Evolutionary conservation across 805 yeast species (phyloP).

Genomic region (Scheffersomyces amazonensis): DNA sequence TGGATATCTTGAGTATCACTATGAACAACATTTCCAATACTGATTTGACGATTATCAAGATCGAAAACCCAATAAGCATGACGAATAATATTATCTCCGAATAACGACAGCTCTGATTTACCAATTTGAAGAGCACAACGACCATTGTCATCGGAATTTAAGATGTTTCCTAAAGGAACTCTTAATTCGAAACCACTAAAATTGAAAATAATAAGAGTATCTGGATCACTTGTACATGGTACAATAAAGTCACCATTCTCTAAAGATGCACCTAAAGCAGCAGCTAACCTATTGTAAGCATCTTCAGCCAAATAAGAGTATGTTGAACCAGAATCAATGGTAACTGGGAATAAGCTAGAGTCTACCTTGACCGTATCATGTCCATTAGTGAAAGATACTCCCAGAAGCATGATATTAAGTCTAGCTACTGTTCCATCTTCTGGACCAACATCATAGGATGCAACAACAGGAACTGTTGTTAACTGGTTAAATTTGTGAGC

Average conservation of each 20-base stretch:
- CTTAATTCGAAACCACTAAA: constrained; percentile 34
- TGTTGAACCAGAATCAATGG: constrained; percentile 62
- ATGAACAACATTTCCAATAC: constrained; percentile 34
- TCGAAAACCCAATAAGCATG: constrained; percentile 65
- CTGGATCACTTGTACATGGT: constrained; percentile 32
- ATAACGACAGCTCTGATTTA: constrained; percentile 21
- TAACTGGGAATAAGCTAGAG: too few species aligned
- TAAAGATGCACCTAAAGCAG: constrained; percentile 30
- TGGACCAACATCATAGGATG: background rate
- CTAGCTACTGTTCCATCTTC: too few species aligned
- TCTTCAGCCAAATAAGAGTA: constrained; percentile 41
- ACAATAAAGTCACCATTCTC: constrained; percentile 47
- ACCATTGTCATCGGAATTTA: too few species aligned
- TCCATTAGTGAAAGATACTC: too few species aligned
- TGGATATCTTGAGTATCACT: background rate
- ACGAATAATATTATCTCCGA: constrained; percentile 67
- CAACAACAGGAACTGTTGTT: constrained; percentile 5
- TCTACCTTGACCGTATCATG: too few species aligned
- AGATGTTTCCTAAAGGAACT: background rate
- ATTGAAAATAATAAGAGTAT: constrained; percentile 32
- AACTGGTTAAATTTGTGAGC: constrained; percentile 19
- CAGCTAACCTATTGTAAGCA: constrained; percentile 34
- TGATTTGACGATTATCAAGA: constrained; percentile 51
- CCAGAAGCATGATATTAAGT: too few species aligned
- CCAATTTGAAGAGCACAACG: too few species aligned